Conservation (phyloP, 371 early-diverging fungal genomes). For the Parasitella parasitica region DNA sequence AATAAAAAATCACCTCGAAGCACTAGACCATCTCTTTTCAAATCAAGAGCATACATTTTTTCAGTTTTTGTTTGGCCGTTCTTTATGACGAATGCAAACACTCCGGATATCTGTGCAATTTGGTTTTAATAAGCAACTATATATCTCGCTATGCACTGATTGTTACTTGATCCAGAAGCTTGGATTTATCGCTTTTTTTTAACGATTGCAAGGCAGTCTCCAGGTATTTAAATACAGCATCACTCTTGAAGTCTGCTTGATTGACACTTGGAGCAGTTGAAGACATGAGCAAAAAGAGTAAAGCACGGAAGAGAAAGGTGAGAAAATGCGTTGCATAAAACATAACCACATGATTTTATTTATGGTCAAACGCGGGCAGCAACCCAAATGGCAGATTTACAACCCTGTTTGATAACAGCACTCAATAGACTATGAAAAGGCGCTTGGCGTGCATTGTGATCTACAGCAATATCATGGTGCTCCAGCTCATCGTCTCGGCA, state of each 20-base stretch:
- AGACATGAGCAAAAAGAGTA: background rate
- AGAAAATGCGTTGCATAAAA: background rate
- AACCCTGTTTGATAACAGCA: constrained; percentile 77
- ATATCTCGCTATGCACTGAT: background rate
- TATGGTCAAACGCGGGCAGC: constrained; percentile 39
- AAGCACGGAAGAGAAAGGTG: background rate
- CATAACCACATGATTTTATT: background rate
- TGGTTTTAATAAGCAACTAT: background rate
- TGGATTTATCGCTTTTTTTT: background rate
- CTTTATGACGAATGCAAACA: constrained; percentile 82
- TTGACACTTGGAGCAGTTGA: too few relatives aligned
- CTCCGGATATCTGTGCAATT: constrained; percentile 44
- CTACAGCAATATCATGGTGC: constrained; percentile 91
- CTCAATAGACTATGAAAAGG: constrained; percentile 73
- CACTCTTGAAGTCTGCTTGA: too few relatives aligned
- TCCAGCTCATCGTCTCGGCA: constrained; percentile 96
- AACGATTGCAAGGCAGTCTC: background rate
- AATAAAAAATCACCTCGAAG: constrained; percentile 58
- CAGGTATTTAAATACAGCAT: background rate
- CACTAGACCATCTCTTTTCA: constrained; percentile 56
- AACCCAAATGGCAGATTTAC: constrained; percentile 84
- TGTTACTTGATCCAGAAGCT: background rate
- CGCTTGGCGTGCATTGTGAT: constrained; percentile 83
- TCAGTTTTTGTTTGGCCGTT: constrained; percentile 53
- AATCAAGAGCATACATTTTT: constrained; percentile 70